Evolutionary conservation across 495 filamentous ascomycete genomes (phyloP).

Genomic region (Xylaria venustula): DNA sequence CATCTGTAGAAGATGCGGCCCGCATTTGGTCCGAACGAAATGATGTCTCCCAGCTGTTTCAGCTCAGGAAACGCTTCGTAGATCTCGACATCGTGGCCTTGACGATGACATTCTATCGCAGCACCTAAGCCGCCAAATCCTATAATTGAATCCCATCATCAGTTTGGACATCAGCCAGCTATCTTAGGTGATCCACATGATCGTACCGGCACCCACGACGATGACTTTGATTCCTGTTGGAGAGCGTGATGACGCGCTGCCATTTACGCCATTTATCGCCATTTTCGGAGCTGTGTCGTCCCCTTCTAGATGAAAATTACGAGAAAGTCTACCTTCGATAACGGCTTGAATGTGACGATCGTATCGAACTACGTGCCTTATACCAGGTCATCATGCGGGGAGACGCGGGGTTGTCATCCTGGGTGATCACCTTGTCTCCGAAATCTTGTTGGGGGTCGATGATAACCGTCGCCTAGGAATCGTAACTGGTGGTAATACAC

Average conservation of each 20-base stretch:
- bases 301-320: background rate
- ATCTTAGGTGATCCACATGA: background rate
- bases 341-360: background rate
- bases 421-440: background rate
- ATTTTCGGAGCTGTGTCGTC: conserved; percentile 7
- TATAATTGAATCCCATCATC: background rate
- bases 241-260: conserved; percentile 13
- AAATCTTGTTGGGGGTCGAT: background rate
- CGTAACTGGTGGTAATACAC: background rate
- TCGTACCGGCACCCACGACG: conserved; percentile 50
- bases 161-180: background rate
- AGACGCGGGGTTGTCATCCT: conserved; percentile 4
- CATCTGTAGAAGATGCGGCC: conserved; percentile 56
- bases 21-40: conserved; percentile 62
- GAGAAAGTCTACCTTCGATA: background rate
- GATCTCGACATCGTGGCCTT: conserved; percentile 58
- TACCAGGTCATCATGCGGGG: conserved; percentile 8
- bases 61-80: conserved; percentile 60
- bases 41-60: conserved; percentile 61
- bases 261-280: conserved; percentile 16
- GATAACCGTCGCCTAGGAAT: background rate
- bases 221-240: conserved; percentile 56
- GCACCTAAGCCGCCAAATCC: conserved; percentile 61
- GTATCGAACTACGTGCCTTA: conserved; percentile 9
- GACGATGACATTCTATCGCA: conserved; percentile 61